Evolutionary conservation across 2,329 filamentous ascomycete genomes (phyloP).

Genomic region (Tolypocladium endophyticum): DNA sequence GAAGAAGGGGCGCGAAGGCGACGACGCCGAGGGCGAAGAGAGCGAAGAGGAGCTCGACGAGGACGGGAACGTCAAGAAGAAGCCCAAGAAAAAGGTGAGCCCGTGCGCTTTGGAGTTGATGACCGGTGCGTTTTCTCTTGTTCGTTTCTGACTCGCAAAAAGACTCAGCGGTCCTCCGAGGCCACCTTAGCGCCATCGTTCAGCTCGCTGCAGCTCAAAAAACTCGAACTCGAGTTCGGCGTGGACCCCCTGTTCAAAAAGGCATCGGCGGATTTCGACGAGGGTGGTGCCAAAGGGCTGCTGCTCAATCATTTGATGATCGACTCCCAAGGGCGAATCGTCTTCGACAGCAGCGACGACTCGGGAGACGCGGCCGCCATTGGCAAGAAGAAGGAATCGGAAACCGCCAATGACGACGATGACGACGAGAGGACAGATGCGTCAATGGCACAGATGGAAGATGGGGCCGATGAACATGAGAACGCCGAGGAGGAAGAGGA

Average conservation of each 20-base stretch:
- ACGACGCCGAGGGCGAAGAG: slow-evolving; percentile 57
- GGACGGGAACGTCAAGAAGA: slow-evolving; percentile 49
- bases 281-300: slow-evolving; percentile 91
- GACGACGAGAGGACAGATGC: slow-evolving; percentile 17
- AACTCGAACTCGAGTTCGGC: slow-evolving; percentile 92
- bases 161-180: slow-evolving; percentile 69
- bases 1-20: slow-evolving; percentile 55
- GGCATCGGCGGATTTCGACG: slow-evolving; percentile 94
- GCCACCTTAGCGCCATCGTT: slow-evolving; percentile 89
- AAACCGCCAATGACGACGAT: slow-evolving; percentile 26
- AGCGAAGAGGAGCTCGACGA: slow-evolving; percentile 54
- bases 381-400: slow-evolving; percentile 25
- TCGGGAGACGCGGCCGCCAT: slow-evolving; percentile 36
- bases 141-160: slow-evolving; percentile 11
- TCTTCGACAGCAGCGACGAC: slow-evolving; percentile 97
- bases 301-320: slow-evolving; percentile 95
- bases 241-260: slow-evolving; percentile 99
- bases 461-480: slow-evolving; percentile 33
- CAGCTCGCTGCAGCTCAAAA: slow-evolving; percentile 81
- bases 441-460: slow-evolving; percentile 25
- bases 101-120: background rate
- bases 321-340: slow-evolving; percentile 81
- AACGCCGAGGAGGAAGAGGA: slow-evolving; percentile 33
- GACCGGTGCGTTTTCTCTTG: background rate
- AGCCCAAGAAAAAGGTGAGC: slow-evolving; percentile 64